Percentiles rank a stretch among this genome's conserved stretches.
Conservation (phyloP, 208 protist species). For the Wallacemonas collosoma region DNA sequence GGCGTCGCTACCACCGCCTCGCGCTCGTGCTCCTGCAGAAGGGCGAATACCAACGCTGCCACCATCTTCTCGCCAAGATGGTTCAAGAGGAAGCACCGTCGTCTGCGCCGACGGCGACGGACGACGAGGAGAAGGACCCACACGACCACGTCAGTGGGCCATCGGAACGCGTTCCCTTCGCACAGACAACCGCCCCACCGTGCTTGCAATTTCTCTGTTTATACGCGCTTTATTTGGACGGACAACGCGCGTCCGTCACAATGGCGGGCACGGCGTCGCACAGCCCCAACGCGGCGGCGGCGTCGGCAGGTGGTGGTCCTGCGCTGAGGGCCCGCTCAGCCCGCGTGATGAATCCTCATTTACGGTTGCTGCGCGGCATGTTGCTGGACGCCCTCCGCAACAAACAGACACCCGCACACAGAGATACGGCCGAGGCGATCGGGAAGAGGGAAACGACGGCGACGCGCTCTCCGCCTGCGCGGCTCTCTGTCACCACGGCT, state of each 20-base stretch:
- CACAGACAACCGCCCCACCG: constrained; percentile 35
- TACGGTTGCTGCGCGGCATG: constrained; percentile 60
- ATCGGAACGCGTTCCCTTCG: constrained; percentile 19
- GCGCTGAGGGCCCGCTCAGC: constrained; percentile 31
- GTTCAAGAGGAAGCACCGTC: constrained; percentile 37
- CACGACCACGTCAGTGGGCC: constrained; percentile 10
- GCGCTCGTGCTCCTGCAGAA: constrained; percentile 59
- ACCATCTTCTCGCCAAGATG: constrained; percentile 50
- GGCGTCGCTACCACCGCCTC: constrained; percentile 50
- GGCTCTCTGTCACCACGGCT: too few relatives aligned
- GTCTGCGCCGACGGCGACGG: neutral
- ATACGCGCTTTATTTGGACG: constrained; percentile 83
- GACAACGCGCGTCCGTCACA: constrained; percentile 33
- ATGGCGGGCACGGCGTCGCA: neutral
- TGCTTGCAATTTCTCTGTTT: constrained; percentile 71
- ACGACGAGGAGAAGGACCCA: neutral
- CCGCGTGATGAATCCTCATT: constrained; percentile 63
- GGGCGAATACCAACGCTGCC: constrained; percentile 77
- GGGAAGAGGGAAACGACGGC: too few relatives aligned
- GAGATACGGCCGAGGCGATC: too few relatives aligned
- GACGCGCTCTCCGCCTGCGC: too few relatives aligned
- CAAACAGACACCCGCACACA: neutral
- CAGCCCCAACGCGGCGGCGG: constrained; percentile 35
- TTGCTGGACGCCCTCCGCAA: constrained; percentile 65
- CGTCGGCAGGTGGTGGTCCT: constrained; percentile 14